Evolutionary conservation across 1,284 basidiomycete genomes (phyloP).

Genomic region (Trametes polyzona): DNA sequence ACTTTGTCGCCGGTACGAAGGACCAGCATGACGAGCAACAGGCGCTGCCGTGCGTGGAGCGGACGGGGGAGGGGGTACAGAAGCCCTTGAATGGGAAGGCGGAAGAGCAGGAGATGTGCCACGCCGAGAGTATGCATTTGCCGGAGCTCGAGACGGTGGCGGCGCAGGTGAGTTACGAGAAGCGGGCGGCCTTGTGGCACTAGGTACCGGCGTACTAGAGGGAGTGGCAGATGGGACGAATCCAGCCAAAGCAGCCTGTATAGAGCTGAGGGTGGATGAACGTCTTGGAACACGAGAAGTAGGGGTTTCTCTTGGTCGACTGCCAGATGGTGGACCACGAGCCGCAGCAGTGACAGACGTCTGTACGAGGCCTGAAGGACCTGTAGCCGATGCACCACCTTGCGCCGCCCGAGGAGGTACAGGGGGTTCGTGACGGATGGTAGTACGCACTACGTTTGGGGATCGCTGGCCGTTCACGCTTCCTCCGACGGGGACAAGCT

Average conservation of each 20-base stretch:
- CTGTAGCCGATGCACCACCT: neutral
- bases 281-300: neutral
- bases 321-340: neutral
- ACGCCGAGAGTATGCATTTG: neutral
- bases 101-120: neutral
- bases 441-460: neutral
- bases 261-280: conserved; percentile 3
- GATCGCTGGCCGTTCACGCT: no score
- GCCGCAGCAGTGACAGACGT: neutral
- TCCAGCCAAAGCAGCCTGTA: conserved; percentile 17
- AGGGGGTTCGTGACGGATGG: neutral
- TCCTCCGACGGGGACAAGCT: no score
- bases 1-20: conserved; percentile 2
- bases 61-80: neutral
- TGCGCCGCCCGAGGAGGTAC: no score
- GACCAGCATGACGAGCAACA: neutral
- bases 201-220: neutral
- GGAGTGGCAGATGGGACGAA: conserved; percentile 12
- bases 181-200: neutral
- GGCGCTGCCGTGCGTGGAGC: neutral
- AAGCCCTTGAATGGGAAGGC: neutral
- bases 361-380: neutral
- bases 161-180: conserved; percentile 1
- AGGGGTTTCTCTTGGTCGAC: neutral
- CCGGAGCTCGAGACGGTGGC: neutral